Conservation (phyloP, 345 rosid genomes). For the Cardamine occulta region DNA sequence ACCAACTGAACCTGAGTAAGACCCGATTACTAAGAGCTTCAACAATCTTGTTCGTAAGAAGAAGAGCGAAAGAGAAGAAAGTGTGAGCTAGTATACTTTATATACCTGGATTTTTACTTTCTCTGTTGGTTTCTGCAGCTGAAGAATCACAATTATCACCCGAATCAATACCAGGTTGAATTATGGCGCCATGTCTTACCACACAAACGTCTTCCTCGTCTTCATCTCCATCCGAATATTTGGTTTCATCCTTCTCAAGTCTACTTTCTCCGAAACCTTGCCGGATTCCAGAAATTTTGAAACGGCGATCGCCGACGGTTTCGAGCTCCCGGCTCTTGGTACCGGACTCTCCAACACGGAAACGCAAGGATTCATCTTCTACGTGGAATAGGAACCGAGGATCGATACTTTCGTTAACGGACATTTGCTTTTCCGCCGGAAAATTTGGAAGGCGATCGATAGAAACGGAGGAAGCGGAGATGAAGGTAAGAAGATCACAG, state of each 20-base stretch:
- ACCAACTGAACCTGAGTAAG: conserved; percentile 40
- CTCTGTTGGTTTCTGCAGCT: conserved; percentile 39
- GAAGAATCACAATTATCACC: conserved; percentile 28
- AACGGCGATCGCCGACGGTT: conserved; percentile 58
- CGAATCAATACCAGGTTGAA: conserved; percentile 33
- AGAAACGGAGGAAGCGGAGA: conserved; percentile 15
- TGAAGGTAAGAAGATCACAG: not conserved
- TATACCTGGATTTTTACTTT: conserved; percentile 52
- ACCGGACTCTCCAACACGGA: conserved; percentile 50
- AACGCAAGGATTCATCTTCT: conserved; percentile 58
- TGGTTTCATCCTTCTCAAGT: conserved; percentile 36
- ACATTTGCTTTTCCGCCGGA: conserved; percentile 30
- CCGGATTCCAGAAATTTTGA: conserved; percentile 50
- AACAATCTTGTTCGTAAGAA: no score
- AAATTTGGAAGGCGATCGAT: not conserved
- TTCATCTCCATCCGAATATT: conserved; percentile 56
- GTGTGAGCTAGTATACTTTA: conserved; percentile 40
- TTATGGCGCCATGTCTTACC: not conserved
- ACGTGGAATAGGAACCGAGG: conserved; percentile 56
- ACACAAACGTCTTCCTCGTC: conserved; percentile 49
- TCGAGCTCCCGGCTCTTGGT: conserved; percentile 61
- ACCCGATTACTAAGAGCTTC: no score
- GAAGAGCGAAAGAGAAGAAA: not conserved
- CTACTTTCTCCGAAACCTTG: conserved; percentile 32
- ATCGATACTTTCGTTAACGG: conserved; percentile 47